These are phyloP conservation scores for Haplosporangium sp. DNA, from an alignment of 371 early-diverging fungal genomes.

Conservation along the genomic window DNA sequence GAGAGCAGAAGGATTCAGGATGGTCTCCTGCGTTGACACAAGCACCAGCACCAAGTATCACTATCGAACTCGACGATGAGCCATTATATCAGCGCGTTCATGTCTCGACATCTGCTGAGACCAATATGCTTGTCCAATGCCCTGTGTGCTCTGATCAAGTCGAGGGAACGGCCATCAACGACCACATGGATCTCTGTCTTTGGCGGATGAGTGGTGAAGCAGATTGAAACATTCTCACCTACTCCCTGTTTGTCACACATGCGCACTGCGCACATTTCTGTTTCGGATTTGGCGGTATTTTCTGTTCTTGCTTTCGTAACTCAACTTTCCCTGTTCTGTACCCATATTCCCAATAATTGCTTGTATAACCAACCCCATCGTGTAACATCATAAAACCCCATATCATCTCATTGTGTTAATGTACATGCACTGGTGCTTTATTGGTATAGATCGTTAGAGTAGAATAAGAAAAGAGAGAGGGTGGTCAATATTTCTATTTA, in stretches of 20 bases:
- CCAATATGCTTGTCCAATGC: constrained; percentile 25
- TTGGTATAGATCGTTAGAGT: neutral
- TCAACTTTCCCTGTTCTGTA: too few relatives aligned
- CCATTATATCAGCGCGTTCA: too few relatives aligned
- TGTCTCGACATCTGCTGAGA: neutral
- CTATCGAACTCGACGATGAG: neutral
- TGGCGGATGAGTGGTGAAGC: constrained; percentile 31
- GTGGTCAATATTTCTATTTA: neutral
- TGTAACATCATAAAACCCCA: too few relatives aligned
- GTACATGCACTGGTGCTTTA: neutral
- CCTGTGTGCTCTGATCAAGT: constrained; percentile 47
- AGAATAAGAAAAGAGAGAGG: neutral
- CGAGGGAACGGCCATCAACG: constrained; percentile 43
- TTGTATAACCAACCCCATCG: too few relatives aligned
- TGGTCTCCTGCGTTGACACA: neutral
- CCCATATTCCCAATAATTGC: too few relatives aligned
- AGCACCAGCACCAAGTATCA: neutral
- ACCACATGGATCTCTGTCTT: constrained; percentile 56
- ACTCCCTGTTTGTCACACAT: neutral
- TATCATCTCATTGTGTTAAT: too few relatives aligned
- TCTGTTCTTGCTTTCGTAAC: too few relatives aligned
- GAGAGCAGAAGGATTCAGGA: neutral
- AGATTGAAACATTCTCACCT: neutral
- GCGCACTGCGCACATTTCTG: neutral
- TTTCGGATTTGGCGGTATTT: neutral